phyloP scores from a whole-genome alignment of 2,329 filamentous ascomycete species.

The Colletotrichum cuscutae region DNA sequence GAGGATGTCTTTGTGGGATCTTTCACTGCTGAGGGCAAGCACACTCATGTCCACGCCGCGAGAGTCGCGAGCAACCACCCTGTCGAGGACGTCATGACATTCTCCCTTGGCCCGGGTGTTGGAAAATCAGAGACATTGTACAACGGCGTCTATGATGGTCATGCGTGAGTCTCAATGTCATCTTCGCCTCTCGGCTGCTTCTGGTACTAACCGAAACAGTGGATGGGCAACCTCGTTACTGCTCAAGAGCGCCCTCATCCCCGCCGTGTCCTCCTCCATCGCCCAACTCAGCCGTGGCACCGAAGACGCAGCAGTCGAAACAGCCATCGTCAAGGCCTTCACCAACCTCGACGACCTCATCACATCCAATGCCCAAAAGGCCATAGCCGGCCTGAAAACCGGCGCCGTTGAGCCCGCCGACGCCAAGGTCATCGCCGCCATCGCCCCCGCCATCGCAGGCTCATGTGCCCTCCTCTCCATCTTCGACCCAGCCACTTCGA shows the following conservation, averaged over 20 bases:
- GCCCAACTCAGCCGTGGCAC: constrained; percentile 45
- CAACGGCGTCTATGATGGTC: constrained; percentile 59
- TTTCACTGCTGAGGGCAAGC: constrained; percentile 38
- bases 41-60: constrained; percentile 44
- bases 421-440: constrained; percentile 25
- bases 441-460: constrained; percentile 56
- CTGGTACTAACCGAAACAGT: constrained; percentile 34
- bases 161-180: constrained; percentile 49
- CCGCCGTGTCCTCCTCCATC: constrained; percentile 51
- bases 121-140: constrained; percentile 42
- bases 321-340: constrained; percentile 68
- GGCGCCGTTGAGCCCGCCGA: constrained; percentile 33
- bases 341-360: constrained; percentile 67
- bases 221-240: constrained; percentile 54
- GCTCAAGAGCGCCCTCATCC: constrained; percentile 53
- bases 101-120: constrained; percentile 44
- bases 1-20: constrained; percentile 43
- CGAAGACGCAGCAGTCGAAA: constrained; percentile 58
- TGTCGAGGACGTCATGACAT: constrained; percentile 49
- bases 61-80: constrained; percentile 48
- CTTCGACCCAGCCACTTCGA: constrained; percentile 64
- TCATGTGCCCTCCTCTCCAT: constrained; percentile 73
- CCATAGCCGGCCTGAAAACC: constrained; percentile 42
- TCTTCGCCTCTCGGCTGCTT: no score
- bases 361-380: constrained; percentile 49